These are phyloP conservation scores for Anisodus acutangulus DNA, from an alignment of 257 asterid genomes.

Conservation along the genomic window DNA sequence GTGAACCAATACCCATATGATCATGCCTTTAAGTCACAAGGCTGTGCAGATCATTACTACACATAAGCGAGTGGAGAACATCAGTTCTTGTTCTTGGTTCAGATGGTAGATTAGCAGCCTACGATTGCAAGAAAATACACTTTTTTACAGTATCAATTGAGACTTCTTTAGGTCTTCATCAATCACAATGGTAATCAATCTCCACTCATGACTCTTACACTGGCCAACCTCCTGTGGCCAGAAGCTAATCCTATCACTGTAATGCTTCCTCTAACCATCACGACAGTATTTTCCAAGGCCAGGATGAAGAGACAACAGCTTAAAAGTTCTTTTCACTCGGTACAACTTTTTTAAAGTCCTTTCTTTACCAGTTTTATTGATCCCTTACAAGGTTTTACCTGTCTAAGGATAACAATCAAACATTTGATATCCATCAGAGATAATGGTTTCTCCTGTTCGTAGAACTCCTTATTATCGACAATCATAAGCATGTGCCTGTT, in stretches of 20 bases:
- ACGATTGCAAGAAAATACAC: not conserved
- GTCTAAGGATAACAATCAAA: conserved; percentile 83
- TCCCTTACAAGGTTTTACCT: conserved; percentile 54
- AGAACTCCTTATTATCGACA: conserved; percentile 96
- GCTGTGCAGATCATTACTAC: conserved; percentile 1
- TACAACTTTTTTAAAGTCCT: conserved; percentile 8
- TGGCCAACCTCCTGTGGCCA: not conserved
- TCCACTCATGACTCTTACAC: conserved; percentile 7
- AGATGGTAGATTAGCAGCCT: conserved; percentile 9
- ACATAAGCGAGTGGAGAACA: conserved; percentile 14
- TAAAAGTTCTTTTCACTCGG: not conserved
- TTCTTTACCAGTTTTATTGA: not conserved
- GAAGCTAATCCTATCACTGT: conserved; percentile 19
- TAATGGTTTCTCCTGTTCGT: conserved; percentile 92
- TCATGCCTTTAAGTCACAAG: conserved; percentile 9
- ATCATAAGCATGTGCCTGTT: conserved; percentile 92
- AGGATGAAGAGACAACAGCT: conserved; percentile 16
- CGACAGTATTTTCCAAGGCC: not conserved
- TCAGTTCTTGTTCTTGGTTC: conserved; percentile 12
- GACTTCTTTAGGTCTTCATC: conserved; percentile 11
- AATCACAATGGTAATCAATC: conserved; percentile 13
- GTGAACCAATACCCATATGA: not conserved
- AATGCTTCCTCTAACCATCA: conserved; percentile 9
- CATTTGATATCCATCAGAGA: conserved; percentile 75
- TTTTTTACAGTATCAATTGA: not conserved